Evolutionary conservation across 345 rosid genomes (phyloP).

Genomic region (Raphanus raphanistrum): DNA sequence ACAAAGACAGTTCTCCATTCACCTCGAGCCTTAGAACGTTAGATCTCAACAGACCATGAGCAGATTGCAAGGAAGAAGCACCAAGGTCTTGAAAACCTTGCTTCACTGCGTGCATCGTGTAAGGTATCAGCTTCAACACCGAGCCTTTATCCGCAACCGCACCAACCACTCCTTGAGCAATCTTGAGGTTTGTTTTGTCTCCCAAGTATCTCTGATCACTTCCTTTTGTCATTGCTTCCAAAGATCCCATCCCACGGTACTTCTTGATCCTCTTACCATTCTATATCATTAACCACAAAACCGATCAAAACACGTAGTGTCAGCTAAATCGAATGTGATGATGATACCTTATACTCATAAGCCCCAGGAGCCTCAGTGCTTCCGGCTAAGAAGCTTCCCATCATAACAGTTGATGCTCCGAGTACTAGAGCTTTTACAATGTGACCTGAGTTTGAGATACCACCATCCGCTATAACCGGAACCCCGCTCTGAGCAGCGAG

Average conservation of each 20-base stretch:
- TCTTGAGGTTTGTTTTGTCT: slow-evolving; percentile 75
- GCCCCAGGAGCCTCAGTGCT: slow-evolving; percentile 87
- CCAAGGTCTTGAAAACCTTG: slow-evolving; percentile 99
- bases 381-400: slow-evolving; percentile 96
- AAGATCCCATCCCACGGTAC: slow-evolving; percentile 96
- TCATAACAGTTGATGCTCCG: slow-evolving; percentile 97
- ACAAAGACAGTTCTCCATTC: background rate
- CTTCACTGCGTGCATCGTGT: slow-evolving; percentile 94
- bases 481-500: slow-evolving; percentile 68
- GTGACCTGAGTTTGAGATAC: slow-evolving; percentile 94
- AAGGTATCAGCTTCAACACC: slow-evolving; percentile 72
- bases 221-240: slow-evolving; percentile 97
- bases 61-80: slow-evolving; percentile 69
- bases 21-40: slow-evolving; percentile 83
- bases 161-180: slow-evolving; percentile 99
- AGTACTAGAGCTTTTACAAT: slow-evolving; percentile 83
- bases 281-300: slow-evolving; percentile 39
- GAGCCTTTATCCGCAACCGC: slow-evolving; percentile 97
- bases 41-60: slow-evolving; percentile 76
- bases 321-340: slow-evolving; percentile 14
- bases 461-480: slow-evolving; percentile 97
- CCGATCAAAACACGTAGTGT: background rate
- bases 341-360: slow-evolving; percentile 59
- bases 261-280: slow-evolving; percentile 63
- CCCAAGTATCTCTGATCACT: slow-evolving; percentile 94